A percentile compares a stretch with the other conserved stretches of the same genome.
phyloP scores from a whole-genome alignment of 768 basidiomycete genomes.

The Boletus barrowsii region DNA sequence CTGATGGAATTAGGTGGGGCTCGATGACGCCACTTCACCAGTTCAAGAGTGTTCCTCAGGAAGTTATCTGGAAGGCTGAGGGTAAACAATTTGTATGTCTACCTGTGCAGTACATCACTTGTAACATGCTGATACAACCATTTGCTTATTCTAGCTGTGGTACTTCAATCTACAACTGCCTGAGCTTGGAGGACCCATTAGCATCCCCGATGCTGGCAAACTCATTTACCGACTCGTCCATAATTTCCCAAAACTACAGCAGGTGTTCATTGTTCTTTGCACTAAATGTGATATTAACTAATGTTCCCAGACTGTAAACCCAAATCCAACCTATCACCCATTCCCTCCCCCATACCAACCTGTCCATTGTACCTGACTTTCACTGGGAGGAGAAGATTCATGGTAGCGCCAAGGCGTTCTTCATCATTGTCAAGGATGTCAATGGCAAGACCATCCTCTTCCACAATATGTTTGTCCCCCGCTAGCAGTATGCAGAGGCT shows the following conservation, averaged over 20 bases:
- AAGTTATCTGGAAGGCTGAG: slow-evolving; percentile 88
- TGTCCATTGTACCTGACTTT: slow-evolving; percentile 97
- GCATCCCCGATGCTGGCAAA: slow-evolving; percentile 89
- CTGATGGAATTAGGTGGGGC: slow-evolving; percentile 36
- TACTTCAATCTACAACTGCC: slow-evolving; percentile 90
- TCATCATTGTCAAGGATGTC: slow-evolving; percentile 93
- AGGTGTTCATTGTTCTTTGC: slow-evolving; percentile 23
- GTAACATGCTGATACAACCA: neutral
- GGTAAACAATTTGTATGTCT: slow-evolving; percentile 90
- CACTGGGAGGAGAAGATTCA: slow-evolving; percentile 96
- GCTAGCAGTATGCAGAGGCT: slow-evolving; percentile 87
- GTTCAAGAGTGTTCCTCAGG: slow-evolving; percentile 85
- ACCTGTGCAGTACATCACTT: neutral
- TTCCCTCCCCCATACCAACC: slow-evolving; percentile 84
- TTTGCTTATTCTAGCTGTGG: slow-evolving; percentile 62
- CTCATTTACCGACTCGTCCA: slow-evolving; percentile 56
- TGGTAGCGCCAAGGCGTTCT: slow-evolving; percentile 83
- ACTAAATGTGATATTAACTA: neutral
- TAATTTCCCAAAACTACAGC: slow-evolving; percentile 89
- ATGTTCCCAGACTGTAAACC: slow-evolving; percentile 66
- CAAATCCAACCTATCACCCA: slow-evolving; percentile 76
- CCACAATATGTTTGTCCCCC: too few relatives aligned
- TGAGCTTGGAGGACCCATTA: slow-evolving; percentile 64
- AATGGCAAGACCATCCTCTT: slow-evolving; percentile 72
- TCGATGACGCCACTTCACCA: slow-evolving; percentile 97